A percentile compares a stretch with the other conserved stretches of the same genome.
Conservation (phyloP, 2,329 filamentous ascomycete species). For the Dothideomycetes sp. region DNA sequence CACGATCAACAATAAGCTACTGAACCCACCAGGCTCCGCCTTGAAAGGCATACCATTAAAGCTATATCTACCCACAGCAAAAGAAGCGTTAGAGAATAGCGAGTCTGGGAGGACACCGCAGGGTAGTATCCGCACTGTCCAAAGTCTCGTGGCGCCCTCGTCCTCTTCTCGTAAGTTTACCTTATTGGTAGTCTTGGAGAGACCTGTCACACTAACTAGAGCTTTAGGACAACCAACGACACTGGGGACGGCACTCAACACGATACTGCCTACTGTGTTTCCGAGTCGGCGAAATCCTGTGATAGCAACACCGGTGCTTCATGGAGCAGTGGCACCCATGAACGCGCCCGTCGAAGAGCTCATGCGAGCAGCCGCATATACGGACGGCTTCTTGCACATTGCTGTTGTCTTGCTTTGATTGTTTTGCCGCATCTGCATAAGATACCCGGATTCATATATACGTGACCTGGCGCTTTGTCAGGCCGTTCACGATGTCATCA, state of each 20-base stretch:
- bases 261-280: slow-evolving; percentile 70
- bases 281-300: slow-evolving; percentile 77
- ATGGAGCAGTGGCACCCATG: slow-evolving; percentile 78
- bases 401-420: slow-evolving; percentile 63
- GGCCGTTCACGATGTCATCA: slow-evolving; percentile 67
- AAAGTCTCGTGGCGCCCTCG: slow-evolving; percentile 57
- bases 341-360: slow-evolving; percentile 71
- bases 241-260: slow-evolving; percentile 68
- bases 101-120: too few species aligned
- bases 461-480: slow-evolving; percentile 66
- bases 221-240: slow-evolving; percentile 49
- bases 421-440: neutral
- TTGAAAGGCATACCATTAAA: slow-evolving; percentile 80
- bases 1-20: slow-evolving; percentile 64
- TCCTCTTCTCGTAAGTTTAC: slow-evolving; percentile 29
- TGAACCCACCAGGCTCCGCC: slow-evolving; percentile 61
- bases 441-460: slow-evolving; percentile 17
- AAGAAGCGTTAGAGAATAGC: slow-evolving; percentile 26
- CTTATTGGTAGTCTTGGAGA: neutral
- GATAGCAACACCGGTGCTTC: slow-evolving; percentile 73
- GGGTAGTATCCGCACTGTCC: slow-evolving; percentile 47
- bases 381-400: slow-evolving; percentile 84
- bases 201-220: neutral
- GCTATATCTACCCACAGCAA: slow-evolving; percentile 63
- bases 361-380: slow-evolving; percentile 72